phyloP scores from a whole-genome alignment of 495 filamentous ascomycete species.

The Penicillium desertorum region DNA sequence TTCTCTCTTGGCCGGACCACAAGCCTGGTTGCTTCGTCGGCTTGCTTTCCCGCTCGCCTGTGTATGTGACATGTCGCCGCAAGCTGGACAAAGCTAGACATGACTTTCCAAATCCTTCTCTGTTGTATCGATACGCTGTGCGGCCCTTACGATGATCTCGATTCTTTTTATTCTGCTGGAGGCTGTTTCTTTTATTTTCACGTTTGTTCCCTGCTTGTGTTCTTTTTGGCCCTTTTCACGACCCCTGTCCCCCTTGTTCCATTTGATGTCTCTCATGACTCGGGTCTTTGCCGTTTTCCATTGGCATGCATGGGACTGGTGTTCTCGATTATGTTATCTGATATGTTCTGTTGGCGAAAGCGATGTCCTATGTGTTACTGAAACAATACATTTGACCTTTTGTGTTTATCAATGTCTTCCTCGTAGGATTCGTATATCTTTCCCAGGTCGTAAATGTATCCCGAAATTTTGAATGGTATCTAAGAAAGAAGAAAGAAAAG shows the following conservation, averaged over 20 bases:
- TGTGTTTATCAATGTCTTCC: slow-evolving; percentile 11
- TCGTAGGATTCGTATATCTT: slow-evolving; percentile 1
- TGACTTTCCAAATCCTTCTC: slow-evolving; percentile 24
- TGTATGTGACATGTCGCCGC: slow-evolving; percentile 29
- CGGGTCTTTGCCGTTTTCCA: slow-evolving; percentile 36
- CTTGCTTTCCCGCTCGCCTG: slow-evolving; percentile 22
- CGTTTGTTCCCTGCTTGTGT: slow-evolving; percentile 26
- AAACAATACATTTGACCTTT: slow-evolving; percentile 27
- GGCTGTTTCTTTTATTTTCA: slow-evolving; percentile 27
- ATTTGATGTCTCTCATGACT: slow-evolving; percentile 39
- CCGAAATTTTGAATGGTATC: slow-evolving; percentile 21
- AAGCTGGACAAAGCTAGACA: slow-evolving; percentile 36
- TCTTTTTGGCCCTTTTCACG: slow-evolving; percentile 24
- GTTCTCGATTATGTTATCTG: slow-evolving; percentile 39
- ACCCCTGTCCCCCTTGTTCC: slow-evolving; percentile 24
- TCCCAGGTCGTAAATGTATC: neutral
- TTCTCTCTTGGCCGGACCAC: slow-evolving; percentile 28
- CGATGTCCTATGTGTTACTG: slow-evolving; percentile 34
- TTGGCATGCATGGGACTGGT: slow-evolving; percentile 49
- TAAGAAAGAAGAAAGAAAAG: slow-evolving; percentile 5
- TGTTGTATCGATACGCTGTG: slow-evolving; percentile 28
- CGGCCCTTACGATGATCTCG: slow-evolving; percentile 18
- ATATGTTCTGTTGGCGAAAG: slow-evolving; percentile 38
- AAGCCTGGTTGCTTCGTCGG: slow-evolving; percentile 48
- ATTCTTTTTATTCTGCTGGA: slow-evolving; percentile 17